These are phyloP conservation scores for Helianthus annuus DNA, from an alignment of 129 eudicot genomes.

Conservation along the genomic window DNA sequence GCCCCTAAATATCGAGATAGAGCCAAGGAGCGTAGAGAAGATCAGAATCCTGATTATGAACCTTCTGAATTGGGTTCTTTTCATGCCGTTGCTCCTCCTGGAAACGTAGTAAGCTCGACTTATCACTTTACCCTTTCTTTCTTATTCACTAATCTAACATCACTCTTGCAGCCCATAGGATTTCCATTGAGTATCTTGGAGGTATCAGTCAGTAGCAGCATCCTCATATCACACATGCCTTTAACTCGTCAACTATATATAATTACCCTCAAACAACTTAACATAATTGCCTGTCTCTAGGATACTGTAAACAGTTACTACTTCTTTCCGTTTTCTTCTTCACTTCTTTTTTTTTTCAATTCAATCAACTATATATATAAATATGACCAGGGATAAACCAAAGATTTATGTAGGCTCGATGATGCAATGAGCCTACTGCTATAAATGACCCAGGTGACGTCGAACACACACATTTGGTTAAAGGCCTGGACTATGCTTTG, in stretches of 20 bases:
- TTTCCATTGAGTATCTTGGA: slow-evolving; percentile 94
- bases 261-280: too few species aligned
- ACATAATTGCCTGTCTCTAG: too few species aligned
- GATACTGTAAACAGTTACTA: too few species aligned
- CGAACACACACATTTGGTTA: slow-evolving; percentile 97
- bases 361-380: too few species aligned
- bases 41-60: slow-evolving; percentile 91
- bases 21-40: slow-evolving; percentile 95
- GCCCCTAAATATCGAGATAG: slow-evolving; percentile 89
- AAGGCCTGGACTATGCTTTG: slow-evolving; percentile 94
- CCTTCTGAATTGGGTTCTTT: slow-evolving; percentile 65
- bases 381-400: too few species aligned
- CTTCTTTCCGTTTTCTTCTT: not conserved
- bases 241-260: too few species aligned
- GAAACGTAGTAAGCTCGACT: slow-evolving; percentile 40
- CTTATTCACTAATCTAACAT: slow-evolving; percentile 24
- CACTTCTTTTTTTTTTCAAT: not conserved
- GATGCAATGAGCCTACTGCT: slow-evolving; percentile 20
- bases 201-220: slow-evolving; percentile 36
- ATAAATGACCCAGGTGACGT: slow-evolving; percentile 67
- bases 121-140: not conserved
- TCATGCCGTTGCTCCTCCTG: slow-evolving; percentile 99
- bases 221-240: too few species aligned
- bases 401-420: too few species aligned
- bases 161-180: slow-evolving; percentile 51